Conservation (phyloP, 2,329 filamentous ascomycete genomes). For the Gyromitra esculenta region DNA sequence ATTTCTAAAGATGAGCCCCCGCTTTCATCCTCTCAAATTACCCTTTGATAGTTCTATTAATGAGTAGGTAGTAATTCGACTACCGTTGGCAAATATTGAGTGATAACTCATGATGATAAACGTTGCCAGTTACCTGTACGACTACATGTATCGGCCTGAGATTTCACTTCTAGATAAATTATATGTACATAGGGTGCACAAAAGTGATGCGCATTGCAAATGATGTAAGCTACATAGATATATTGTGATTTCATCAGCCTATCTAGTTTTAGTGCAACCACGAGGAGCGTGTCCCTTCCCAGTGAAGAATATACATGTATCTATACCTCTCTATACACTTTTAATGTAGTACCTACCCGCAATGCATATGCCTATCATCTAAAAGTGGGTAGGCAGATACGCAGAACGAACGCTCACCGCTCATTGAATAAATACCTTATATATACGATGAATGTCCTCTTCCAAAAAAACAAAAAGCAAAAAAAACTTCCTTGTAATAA, state of each 20-base stretch:
- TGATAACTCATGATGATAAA: constrained; percentile 2
- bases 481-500: background rate
- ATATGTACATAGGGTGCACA: too few relatives aligned
- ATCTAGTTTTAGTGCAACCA: too few relatives aligned
- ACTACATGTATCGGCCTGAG: too few relatives aligned
- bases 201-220: too few relatives aligned
- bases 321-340: too few relatives aligned
- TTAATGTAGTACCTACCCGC: background rate
- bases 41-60: too few relatives aligned
- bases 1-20: background rate
- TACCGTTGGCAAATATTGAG: background rate
- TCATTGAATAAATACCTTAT: constrained; percentile 47
- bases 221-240: background rate
- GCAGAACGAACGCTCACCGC: constrained; percentile 11
- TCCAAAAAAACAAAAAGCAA: constrained; percentile 12
- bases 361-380: constrained; percentile 20
- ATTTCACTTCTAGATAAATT: too few relatives aligned
- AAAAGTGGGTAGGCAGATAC: constrained; percentile 22
- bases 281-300: too few relatives aligned
- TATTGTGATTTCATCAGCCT: too few relatives aligned
- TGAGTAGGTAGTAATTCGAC: too few relatives aligned
- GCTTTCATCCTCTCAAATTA: background rate
- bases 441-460: constrained; percentile 34
- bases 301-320: too few relatives aligned
- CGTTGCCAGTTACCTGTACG: background rate